Conservation (phyloP, 352 stramenopile species). For the Globisporangium barbulae region DNA sequence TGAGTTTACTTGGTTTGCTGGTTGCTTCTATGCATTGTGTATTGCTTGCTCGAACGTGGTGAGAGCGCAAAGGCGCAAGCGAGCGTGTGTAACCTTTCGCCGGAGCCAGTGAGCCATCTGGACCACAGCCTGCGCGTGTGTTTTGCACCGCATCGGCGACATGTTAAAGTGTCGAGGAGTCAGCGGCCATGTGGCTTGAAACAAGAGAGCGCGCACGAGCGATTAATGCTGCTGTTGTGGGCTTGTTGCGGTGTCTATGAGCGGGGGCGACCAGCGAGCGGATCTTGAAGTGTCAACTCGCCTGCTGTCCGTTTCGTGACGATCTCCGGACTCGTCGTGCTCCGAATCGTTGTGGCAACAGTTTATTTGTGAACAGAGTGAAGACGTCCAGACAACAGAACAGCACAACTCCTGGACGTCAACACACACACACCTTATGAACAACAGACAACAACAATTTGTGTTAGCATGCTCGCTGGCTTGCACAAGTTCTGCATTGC, state of each 20-base stretch:
- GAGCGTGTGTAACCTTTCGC: not conserved
- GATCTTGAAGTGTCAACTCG: conserved; percentile 8
- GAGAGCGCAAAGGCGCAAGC: not conserved
- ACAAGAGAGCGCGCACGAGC: not conserved
- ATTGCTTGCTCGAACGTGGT: not conserved
- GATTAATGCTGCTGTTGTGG: conserved; percentile 3
- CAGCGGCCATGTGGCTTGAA: conserved; percentile 6
- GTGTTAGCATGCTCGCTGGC: no score
- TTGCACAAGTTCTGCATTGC: not conserved
- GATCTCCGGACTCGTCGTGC: not conserved
- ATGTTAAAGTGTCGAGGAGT: conserved; percentile 7
- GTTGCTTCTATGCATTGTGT: not conserved
- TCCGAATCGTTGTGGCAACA: not conserved
- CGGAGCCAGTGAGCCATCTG: conserved; percentile 12
- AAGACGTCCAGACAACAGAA: not conserved
- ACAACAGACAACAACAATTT: not conserved
- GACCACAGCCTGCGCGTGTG: not conserved
- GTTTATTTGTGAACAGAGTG: no score
- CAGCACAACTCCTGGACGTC: not conserved
- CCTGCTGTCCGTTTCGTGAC: conserved; percentile 1
- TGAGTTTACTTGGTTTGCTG: not conserved
- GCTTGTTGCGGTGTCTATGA: not conserved
- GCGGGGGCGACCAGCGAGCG: not conserved
- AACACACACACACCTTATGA: not conserved
- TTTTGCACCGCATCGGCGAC: conserved; percentile 7